Base-by-base conservation (phyloP, 2,329 filamentous ascomycete species). In the Sporothrix brasiliensis region DNA sequence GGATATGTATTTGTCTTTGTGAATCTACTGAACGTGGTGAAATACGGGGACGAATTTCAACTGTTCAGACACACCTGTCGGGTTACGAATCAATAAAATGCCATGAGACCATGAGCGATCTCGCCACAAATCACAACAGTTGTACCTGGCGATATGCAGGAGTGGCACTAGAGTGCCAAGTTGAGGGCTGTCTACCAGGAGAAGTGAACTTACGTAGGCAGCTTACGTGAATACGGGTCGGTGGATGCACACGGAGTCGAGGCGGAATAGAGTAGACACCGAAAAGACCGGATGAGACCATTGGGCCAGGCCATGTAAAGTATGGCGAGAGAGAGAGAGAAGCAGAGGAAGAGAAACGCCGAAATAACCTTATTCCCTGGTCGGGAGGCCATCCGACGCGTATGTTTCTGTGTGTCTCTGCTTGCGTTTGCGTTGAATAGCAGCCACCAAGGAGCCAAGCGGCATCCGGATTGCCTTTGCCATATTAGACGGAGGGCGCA, bases 331-430 rank as follows among this genome's bases (percentile, higher is more conserved):
- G 56, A 11, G 56, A 21, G 56, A 13, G 34, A 21, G n/a, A 44
- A 24, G 4, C n/a, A 0, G 54, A 39, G 16, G 4, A 41, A 49
- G 19, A 16, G 14, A 34, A 56, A 4, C n/a, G 13, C 11, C 10
- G 2, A 54, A 47, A 56, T 44, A n/a, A 10, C 27, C 27, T 65
- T 63, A 67, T 54, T 68, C 30, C 53, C 65, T 50, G 50, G 9
- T 56, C 50, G 65, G 50, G 34, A 56, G 34, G 50, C 30, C 34
- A 68, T 47, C 65, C 65, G 65, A 52, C 47, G 50, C 65, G 56
- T 67, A n/a, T 30, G 19, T 30, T 10, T 49, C 6, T 27, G 24
- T 10, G 53, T 30, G 11, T 30, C 24, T 34, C 53, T 58, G n/a
- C 14, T 34, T 56, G 6, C 19, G 34, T 41, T 19, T 19, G 19